These are phyloP conservation scores for Vigna reflexopilosa DNA, from an alignment of 306 rosid species.

Conservation along the genomic window DNA sequence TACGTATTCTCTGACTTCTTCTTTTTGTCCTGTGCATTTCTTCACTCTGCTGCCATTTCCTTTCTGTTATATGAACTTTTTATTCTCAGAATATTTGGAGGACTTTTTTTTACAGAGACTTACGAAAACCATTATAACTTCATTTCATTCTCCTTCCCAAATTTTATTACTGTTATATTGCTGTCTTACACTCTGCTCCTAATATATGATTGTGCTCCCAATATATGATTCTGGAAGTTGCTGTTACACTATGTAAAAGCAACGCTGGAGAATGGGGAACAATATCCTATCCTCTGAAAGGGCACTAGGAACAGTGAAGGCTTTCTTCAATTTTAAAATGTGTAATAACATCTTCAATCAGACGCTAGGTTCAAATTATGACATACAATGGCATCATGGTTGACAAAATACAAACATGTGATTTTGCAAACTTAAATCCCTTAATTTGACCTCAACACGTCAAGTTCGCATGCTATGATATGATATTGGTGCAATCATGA, in stretches of 20 bases:
- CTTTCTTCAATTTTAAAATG: constrained; percentile 24
- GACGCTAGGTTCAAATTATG: constrained; percentile 17
- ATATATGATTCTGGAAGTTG: constrained; percentile 24
- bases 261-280: constrained; percentile 10
- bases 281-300: constrained; percentile 24
- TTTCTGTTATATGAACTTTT: too few species aligned
- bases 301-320: not conserved
- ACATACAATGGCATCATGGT: constrained; percentile 14
- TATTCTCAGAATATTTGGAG: too few species aligned
- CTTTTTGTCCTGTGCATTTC: too few species aligned
- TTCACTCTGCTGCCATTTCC: too few species aligned
- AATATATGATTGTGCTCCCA: not conserved
- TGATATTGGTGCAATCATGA: not conserved
- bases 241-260: not conserved
- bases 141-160: too few species aligned
- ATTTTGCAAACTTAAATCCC: constrained; percentile 3
- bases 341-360: not conserved
- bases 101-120: too few species aligned
- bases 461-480: not conserved
- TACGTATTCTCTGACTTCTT: too few species aligned
- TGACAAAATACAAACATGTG: not conserved
- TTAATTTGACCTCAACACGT: not conserved
- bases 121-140: too few species aligned
- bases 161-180: too few species aligned
- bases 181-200: too few species aligned